These are phyloP conservation scores for Metarhizium album DNA, from an alignment of 2,329 filamentous ascomycete genomes.

Conservation along the genomic window DNA sequence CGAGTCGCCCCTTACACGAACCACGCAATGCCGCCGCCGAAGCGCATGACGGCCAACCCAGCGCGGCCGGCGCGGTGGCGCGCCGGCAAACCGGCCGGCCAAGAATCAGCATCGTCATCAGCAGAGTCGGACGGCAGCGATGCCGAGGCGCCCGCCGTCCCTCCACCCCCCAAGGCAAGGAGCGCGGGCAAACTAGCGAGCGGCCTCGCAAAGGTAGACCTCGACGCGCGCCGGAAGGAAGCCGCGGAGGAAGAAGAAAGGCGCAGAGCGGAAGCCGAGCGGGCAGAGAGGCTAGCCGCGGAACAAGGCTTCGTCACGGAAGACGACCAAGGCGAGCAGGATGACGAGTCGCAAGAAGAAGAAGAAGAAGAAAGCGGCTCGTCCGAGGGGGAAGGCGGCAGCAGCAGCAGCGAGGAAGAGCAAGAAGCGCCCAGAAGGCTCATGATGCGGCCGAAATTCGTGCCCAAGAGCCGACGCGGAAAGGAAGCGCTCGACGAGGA, in stretches of 20 bases:
- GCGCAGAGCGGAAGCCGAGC: slow-evolving; percentile 35
- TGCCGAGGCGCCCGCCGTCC: slow-evolving; percentile 25
- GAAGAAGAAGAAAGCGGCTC: slow-evolving; percentile 29
- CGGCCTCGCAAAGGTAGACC: slow-evolving; percentile 40
- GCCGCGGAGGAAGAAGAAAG: slow-evolving; percentile 37
- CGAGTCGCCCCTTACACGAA: no score
- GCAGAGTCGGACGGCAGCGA: slow-evolving; percentile 40
- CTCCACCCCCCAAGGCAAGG: slow-evolving; percentile 45
- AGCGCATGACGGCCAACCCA: slow-evolving; percentile 90
- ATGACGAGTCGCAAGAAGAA: slow-evolving; percentile 29
- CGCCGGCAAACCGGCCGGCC: slow-evolving; percentile 64
- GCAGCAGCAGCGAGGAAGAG: slow-evolving; percentile 27
- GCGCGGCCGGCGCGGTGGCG: slow-evolving; percentile 70
- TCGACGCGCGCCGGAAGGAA: slow-evolving; percentile 34
- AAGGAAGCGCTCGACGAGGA: slow-evolving; percentile 17
- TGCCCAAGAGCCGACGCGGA: slow-evolving; percentile 46
- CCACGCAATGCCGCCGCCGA: slow-evolving; percentile 42
- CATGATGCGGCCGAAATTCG: slow-evolving; percentile 54
- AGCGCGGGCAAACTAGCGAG: slow-evolving; percentile 47
- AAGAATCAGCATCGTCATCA: slow-evolving; percentile 44
- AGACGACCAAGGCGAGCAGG: slow-evolving; percentile 35
- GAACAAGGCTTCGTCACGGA: slow-evolving; percentile 56
- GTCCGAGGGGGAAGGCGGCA: slow-evolving; percentile 31
- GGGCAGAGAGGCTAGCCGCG: slow-evolving; percentile 39
- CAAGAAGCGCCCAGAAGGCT: slow-evolving; percentile 45